Conservation (phyloP, 352 stramenopile genomes). For the Globisporangium paddicum region DNA sequence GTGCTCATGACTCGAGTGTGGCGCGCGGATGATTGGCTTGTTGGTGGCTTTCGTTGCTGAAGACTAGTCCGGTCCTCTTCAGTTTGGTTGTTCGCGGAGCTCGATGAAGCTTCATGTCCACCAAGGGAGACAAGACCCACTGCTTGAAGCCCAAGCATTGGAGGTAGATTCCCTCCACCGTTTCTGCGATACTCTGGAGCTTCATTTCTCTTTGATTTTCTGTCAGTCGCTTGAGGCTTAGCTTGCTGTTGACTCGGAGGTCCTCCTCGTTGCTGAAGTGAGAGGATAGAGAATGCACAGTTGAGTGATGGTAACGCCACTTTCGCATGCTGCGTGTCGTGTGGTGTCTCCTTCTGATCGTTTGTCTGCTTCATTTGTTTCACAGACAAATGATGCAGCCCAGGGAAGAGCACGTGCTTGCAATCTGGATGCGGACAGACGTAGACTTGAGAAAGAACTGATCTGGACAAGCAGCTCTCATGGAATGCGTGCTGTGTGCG, state of each 20-base stretch:
- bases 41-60: constrained; percentile 5
- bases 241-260: not conserved
- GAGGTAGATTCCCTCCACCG: constrained; percentile 1
- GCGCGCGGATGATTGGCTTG: constrained; percentile 1
- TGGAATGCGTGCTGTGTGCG: constrained; percentile 65
- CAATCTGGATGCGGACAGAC: constrained; percentile 45
- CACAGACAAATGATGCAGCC: constrained; percentile 32
- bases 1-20: not conserved
- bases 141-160: constrained; percentile 10
- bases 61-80: not conserved
- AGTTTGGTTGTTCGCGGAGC: not conserved
- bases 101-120: not conserved
- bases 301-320: not conserved
- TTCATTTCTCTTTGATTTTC: not conserved
- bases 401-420: constrained; percentile 52
- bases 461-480: constrained; percentile 69
- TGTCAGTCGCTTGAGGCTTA: not conserved
- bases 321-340: not conserved
- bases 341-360: not conserved
- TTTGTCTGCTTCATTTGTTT: constrained; percentile 12
- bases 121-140: not conserved
- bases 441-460: constrained; percentile 59
- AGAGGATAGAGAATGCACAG: constrained; percentile 14
- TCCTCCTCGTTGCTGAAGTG: constrained; percentile 13
- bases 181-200: not conserved